Evolutionary conservation across 164 flowering plant genomes (phyloP), one percentile per base, ranked within the genome.

Genomic region (Vitis labrusca): DNA sequence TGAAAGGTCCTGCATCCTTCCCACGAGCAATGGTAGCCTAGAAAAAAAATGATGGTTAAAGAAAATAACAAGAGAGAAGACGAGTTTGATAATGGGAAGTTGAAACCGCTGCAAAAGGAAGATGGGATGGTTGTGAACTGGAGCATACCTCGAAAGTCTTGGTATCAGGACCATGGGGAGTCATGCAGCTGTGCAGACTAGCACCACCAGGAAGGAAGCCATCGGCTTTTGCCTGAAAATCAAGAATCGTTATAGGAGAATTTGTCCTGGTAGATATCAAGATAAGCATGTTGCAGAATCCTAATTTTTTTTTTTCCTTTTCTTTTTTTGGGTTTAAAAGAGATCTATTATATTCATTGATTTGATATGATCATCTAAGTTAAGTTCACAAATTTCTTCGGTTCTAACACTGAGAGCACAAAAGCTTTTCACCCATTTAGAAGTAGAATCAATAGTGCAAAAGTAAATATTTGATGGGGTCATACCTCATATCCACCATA

Each of bases 181-280:
- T 94, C 99, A 94, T 94, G 85, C 97, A 94, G 77, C 92, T 89
- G 60, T 94, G 99, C 66, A 94, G 93, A 76, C 99, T 92, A 67
- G 97, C 92, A 59, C 97, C 99, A 56, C 97, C 97, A 0, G 99
- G 99, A 17, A 91, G 87, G 83, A 92, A 92, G 50, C 98, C 97
- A 74, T 87, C 97, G 60, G 85, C 89, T 77, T 92, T 94, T 58
- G 97, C 99, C 98, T 94, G 79, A 68, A 76, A 57, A 82, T 47
- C 23, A 37, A 37, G 44, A 3, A 37, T 4, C 1, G 1, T 37
- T 37, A 6, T 37, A 37, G 7, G 44, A 37, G 44, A 37, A 0
- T 6, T 37, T 37, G 44, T 37, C 44, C 44, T 5, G 7, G 6
- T 37, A 37, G 6, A 3, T 6, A 37, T 37, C 44, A 37, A 37